A percentile compares a stretch with the other conserved stretches of the same genome.
Conservation (phyloP, 2,329 filamentous ascomycete genomes). For the Paracoccidioides brasiliensis region DNA sequence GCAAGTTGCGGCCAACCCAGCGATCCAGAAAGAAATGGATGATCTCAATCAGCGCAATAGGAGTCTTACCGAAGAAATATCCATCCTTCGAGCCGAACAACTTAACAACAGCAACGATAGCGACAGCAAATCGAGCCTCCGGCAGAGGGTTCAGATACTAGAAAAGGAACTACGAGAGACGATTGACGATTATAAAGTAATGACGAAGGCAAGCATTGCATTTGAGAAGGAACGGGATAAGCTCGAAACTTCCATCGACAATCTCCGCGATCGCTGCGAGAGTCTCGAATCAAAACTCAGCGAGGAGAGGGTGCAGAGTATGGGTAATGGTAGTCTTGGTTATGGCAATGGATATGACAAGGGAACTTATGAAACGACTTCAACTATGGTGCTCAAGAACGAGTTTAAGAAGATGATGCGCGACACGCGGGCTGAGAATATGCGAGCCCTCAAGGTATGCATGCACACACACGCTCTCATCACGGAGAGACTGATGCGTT, state of each 20-base stretch:
- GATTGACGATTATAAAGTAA: conserved; percentile 54
- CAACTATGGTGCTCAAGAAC: conserved; percentile 54
- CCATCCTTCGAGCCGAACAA: conserved; percentile 26
- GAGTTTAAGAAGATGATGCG: conserved; percentile 76
- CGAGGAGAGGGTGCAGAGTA: conserved; percentile 54
- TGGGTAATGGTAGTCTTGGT: conserved; percentile 44
- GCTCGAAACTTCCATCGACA: conserved; percentile 51
- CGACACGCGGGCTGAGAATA: conserved; percentile 53
- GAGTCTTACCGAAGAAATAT: conserved; percentile 36
- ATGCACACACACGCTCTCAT: conserved; percentile 1
- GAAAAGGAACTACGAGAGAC: conserved; percentile 55
- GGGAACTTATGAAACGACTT: conserved; percentile 43
- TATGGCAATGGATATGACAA: conserved; percentile 17
- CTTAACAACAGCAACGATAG: conserved; percentile 13
- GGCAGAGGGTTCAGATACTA: conserved; percentile 41
- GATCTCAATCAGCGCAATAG: conserved; percentile 38
- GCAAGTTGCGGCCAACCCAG: conserved; percentile 47
- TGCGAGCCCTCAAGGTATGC: conserved; percentile 52
- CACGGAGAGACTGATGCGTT: neutral
- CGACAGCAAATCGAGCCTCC: conserved; percentile 18
- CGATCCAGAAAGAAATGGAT: conserved; percentile 48
- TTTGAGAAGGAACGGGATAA: conserved; percentile 57
- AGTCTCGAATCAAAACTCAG: conserved; percentile 49
- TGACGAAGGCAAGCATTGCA: conserved; percentile 57
- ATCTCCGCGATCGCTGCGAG: conserved; percentile 50